Percentiles rank a stretch among this genome's conserved stretches.
Evolutionary conservation across 768 basidiomycete genomes (phyloP).

Genomic region (Agaricus subrufescens): DNA sequence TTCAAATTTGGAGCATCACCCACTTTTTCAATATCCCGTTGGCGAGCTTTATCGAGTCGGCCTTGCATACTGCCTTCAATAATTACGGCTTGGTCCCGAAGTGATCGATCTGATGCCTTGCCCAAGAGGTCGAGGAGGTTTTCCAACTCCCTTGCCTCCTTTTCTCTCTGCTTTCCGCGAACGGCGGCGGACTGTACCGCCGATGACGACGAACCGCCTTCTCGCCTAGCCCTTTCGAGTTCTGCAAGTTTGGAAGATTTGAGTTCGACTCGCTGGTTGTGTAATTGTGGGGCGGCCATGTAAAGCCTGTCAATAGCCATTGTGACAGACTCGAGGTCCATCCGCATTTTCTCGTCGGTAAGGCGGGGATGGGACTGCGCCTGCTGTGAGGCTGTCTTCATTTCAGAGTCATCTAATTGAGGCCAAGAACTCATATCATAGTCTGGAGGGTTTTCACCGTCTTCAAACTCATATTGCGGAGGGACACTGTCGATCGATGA

Average conservation of each 20-base stretch:
- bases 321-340: constrained; percentile 83
- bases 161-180: constrained; percentile 39
- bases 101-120: constrained; percentile 61
- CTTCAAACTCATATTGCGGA: constrained; percentile 37
- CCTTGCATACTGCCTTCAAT: constrained; percentile 58
- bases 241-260: constrained; percentile 69
- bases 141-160: constrained; percentile 56
- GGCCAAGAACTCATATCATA: constrained; percentile 38
- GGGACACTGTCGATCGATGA: constrained; percentile 34
- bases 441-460: constrained; percentile 40
- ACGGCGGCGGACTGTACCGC: background rate
- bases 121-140: constrained; percentile 67
- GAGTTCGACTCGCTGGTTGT: constrained; percentile 91
- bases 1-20: constrained; percentile 8
- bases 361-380: constrained; percentile 21
- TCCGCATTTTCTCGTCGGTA: constrained; percentile 71
- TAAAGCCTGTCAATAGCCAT: constrained; percentile 90
- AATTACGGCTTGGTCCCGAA: constrained; percentile 67
- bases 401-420: constrained; percentile 34
- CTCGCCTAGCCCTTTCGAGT: constrained; percentile 64
- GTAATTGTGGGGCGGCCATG: constrained; percentile 78
- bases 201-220: constrained; percentile 25
- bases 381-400: constrained; percentile 22
- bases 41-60: constrained; percentile 48
- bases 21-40: constrained; percentile 64